phyloP scores from a whole-genome alignment of 1,284 basidiomycete genomes.

The Anthracocystis setariae region DNA sequence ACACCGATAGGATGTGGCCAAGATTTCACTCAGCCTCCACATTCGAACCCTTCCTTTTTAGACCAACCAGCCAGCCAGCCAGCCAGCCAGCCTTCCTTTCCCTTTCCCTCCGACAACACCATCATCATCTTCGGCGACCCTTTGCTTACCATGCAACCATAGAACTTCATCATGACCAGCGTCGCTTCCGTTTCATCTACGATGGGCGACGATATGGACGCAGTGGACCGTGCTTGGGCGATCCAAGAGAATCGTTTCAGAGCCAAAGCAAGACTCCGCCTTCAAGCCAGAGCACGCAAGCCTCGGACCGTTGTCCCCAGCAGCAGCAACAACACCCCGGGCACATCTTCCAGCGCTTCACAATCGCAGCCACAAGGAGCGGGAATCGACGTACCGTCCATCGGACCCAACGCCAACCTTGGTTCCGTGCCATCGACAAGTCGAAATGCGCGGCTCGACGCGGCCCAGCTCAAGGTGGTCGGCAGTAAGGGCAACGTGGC shows the following conservation, averaged over 20 bases:
- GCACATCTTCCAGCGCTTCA: neutral
- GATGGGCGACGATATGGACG: constrained; percentile 30
- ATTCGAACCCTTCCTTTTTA: neutral
- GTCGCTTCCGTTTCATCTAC: constrained; percentile 16
- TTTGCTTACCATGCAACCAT: neutral
- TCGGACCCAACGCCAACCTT: constrained; percentile 50
- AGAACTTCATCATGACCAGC: constrained; percentile 12
- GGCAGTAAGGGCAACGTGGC: constrained; percentile 40
- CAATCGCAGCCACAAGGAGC: constrained; percentile 1
- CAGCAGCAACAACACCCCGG: constrained; percentile 13
- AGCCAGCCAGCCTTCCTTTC: neutral
- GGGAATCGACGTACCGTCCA: constrained; percentile 16
- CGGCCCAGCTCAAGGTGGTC: constrained; percentile 28
- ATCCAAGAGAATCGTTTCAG: constrained; percentile 44
- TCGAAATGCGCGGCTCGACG: constrained; percentile 48
- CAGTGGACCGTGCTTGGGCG: constrained; percentile 39
- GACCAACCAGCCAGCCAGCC: too few relatives aligned
- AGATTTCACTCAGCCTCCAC: constrained; percentile 51
- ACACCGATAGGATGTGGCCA: too few relatives aligned
- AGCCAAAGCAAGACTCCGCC: constrained; percentile 30
- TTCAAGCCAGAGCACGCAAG: constrained; percentile 33
- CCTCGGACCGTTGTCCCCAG: constrained; percentile 13
- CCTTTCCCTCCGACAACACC: neutral
- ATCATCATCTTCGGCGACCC: neutral
- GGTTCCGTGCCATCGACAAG: constrained; percentile 39